These are phyloP conservation scores for Melanogaster broomeanus DNA, from an alignment of 768 basidiomycete genomes.

Conservation along the genomic window DNA sequence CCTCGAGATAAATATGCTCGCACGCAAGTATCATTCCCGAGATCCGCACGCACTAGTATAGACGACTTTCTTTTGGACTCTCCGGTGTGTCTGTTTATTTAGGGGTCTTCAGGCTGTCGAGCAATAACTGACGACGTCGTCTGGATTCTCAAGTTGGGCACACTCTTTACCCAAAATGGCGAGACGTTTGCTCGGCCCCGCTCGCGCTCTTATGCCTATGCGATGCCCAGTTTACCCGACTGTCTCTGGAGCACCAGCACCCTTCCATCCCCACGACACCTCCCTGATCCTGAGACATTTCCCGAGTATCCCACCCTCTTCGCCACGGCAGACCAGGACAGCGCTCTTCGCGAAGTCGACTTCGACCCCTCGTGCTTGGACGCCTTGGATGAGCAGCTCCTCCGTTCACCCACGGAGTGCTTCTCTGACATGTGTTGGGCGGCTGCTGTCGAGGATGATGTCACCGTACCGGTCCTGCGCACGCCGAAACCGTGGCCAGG, in stretches of 20 bases:
- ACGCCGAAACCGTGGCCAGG: constrained; percentile 1
- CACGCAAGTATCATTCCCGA: constrained; percentile 35
- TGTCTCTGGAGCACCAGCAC: constrained; percentile 22
- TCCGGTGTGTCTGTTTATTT: constrained; percentile 18
- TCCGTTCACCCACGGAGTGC: constrained; percentile 37
- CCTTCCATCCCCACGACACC: constrained; percentile 12
- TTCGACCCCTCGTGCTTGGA: constrained; percentile 39
- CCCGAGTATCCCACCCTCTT: constrained; percentile 6
- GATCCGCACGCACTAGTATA: constrained; percentile 32
- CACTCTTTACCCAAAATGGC: constrained; percentile 22
- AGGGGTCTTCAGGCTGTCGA: background rate
- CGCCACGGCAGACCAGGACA: constrained; percentile 18
- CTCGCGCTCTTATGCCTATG: constrained; percentile 13
- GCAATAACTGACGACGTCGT: constrained; percentile 5
- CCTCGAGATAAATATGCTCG: constrained; percentile 27
- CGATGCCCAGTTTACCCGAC: background rate
- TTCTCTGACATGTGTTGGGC: constrained; percentile 45
- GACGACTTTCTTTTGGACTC: constrained; percentile 32
- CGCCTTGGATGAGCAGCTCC: constrained; percentile 41
- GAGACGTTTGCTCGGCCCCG: constrained; percentile 10
- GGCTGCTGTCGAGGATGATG: constrained; percentile 33
- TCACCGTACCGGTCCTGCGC: background rate
- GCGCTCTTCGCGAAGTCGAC: constrained; percentile 31
- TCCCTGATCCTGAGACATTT: constrained; percentile 3
- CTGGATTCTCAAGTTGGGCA: constrained; percentile 13